Evolutionary conservation across 2,329 filamentous ascomycete genomes (phyloP).

Genomic region (Xylariaceae sp.): DNA sequence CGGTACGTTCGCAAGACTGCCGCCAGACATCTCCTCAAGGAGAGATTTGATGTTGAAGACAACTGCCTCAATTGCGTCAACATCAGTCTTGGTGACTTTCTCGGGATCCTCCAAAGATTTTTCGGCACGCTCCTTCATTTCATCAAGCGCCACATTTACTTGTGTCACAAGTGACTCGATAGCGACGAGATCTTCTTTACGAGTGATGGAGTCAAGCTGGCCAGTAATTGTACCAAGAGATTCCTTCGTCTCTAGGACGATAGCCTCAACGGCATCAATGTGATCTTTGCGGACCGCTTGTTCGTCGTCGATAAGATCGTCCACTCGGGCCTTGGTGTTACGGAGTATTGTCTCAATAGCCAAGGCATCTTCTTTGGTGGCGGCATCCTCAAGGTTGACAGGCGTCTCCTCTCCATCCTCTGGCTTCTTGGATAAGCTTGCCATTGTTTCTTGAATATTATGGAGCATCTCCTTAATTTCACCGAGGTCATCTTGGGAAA

Average conservation of each 20-base stretch:
- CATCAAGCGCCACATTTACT: slow-evolving; percentile 70
- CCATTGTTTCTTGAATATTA: slow-evolving; percentile 48
- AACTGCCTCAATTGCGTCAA: slow-evolving; percentile 75
- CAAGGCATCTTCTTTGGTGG: slow-evolving; percentile 78
- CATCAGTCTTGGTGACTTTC: slow-evolving; percentile 73
- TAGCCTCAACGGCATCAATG: slow-evolving; percentile 60
- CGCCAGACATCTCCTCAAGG: slow-evolving; percentile 72
- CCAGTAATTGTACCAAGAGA: slow-evolving; percentile 62
- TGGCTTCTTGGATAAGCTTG: slow-evolving; percentile 26
- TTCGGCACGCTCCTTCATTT: slow-evolving; percentile 58
- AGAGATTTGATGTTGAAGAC: slow-evolving; percentile 81
- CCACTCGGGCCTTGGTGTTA: slow-evolving; percentile 83
- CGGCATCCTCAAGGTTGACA: slow-evolving; percentile 42
- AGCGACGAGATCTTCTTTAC: slow-evolving; percentile 72
- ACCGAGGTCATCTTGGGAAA: slow-evolving; percentile 35
- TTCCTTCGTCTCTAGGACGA: slow-evolving; percentile 71
- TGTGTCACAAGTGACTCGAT: slow-evolving; percentile 78
- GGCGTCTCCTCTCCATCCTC: slow-evolving; percentile 25
- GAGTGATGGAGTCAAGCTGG: slow-evolving; percentile 66
- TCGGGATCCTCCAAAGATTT: slow-evolving; percentile 55
- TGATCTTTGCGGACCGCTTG: slow-evolving; percentile 65
- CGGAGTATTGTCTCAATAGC: slow-evolving; percentile 86
- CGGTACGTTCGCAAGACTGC: slow-evolving; percentile 68
- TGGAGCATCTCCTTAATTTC: slow-evolving; percentile 40
- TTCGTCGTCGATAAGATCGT: slow-evolving; percentile 72